Evolutionary conservation across 805 yeast species (phyloP).

Genomic region (Candida peoriensis): DNA sequence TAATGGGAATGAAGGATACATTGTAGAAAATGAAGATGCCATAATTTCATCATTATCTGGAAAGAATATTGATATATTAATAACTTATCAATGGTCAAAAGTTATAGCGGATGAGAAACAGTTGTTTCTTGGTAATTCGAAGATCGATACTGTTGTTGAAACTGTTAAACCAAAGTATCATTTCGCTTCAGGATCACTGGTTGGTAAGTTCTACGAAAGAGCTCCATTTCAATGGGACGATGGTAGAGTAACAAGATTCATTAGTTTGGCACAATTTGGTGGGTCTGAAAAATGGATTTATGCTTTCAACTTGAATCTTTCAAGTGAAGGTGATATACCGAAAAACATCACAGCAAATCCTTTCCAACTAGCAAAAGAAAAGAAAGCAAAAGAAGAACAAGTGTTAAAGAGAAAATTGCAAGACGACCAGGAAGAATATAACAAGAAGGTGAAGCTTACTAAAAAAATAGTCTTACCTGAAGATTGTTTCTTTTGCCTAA

Average conservation of each 20-base stretch:
- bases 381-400: slow-evolving; percentile 1
- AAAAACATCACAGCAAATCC: slow-evolving; percentile 29
- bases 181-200: slow-evolving; percentile 49
- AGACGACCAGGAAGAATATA: slow-evolving; percentile 8
- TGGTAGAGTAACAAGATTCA: slow-evolving; percentile 49
- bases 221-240: slow-evolving; percentile 54
- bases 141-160: slow-evolving; percentile 43
- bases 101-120: slow-evolving; percentile 41
- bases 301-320: slow-evolving; percentile 50
- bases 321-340: slow-evolving; percentile 23
- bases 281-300: slow-evolving; percentile 64
- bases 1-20: slow-evolving; percentile 23
- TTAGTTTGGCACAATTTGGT: slow-evolving; percentile 59
- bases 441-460: slow-evolving; percentile 14
- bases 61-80: slow-evolving; percentile 44
- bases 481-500: slow-evolving; percentile 76
- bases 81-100: slow-evolving; percentile 59
- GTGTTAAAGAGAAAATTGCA: slow-evolving; percentile 11
- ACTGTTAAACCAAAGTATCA: slow-evolving; percentile 58
- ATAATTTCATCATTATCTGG: slow-evolving; percentile 20
- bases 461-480: slow-evolving; percentile 47
- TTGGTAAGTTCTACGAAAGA: slow-evolving; percentile 48
- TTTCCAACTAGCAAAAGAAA: slow-evolving; percentile 11
- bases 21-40: slow-evolving; percentile 22
- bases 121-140: slow-evolving; percentile 38